Evolutionary conservation across 2,329 filamentous ascomycete genomes (phyloP).

Genomic region (Paecilomyces niveus): DNA sequence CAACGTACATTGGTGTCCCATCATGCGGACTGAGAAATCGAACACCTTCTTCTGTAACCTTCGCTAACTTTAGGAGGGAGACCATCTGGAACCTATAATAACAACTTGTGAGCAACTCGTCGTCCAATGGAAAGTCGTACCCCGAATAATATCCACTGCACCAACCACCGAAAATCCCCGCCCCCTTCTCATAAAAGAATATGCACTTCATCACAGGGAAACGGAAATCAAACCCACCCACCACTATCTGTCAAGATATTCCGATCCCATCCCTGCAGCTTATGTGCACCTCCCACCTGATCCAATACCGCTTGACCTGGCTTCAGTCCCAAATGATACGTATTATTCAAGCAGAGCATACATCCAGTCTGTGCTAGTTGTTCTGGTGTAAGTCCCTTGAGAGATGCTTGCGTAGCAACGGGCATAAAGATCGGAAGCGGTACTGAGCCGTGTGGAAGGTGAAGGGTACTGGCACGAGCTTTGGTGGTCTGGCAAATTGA

Average conservation of each 20-base stretch:
- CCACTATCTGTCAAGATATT: slow-evolving; percentile 77
- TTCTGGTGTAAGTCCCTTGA: slow-evolving; percentile 89
- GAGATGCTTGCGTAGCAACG: slow-evolving; percentile 89
- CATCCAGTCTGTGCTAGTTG: slow-evolving; percentile 88
- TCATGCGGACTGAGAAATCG: slow-evolving; percentile 95
- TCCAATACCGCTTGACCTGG: slow-evolving; percentile 87
- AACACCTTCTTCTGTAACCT: slow-evolving; percentile 91
- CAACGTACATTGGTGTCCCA: slow-evolving; percentile 70
- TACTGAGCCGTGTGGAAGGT: slow-evolving; percentile 85
- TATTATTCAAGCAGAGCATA: slow-evolving; percentile 91
- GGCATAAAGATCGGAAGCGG: slow-evolving; percentile 96
- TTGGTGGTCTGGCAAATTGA: slow-evolving; percentile 67
- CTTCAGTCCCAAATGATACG: slow-evolving; percentile 91
- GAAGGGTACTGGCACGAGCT: slow-evolving; percentile 80
- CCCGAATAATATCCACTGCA: not conserved
- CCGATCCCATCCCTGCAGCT: slow-evolving; percentile 87
- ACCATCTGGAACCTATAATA: slow-evolving; percentile 90
- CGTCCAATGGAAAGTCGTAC: not conserved
- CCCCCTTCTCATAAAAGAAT: not conserved
- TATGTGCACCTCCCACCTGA: slow-evolving; percentile 84
- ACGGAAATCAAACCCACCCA: slow-evolving; percentile 30
- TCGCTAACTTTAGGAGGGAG: slow-evolving; percentile 84
- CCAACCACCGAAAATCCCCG: not conserved
- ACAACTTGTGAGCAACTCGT: slow-evolving; percentile 16
- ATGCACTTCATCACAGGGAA: not conserved